Conservation (phyloP, 2,329 filamentous ascomycete species). For the Penicillium corylophilum region DNA sequence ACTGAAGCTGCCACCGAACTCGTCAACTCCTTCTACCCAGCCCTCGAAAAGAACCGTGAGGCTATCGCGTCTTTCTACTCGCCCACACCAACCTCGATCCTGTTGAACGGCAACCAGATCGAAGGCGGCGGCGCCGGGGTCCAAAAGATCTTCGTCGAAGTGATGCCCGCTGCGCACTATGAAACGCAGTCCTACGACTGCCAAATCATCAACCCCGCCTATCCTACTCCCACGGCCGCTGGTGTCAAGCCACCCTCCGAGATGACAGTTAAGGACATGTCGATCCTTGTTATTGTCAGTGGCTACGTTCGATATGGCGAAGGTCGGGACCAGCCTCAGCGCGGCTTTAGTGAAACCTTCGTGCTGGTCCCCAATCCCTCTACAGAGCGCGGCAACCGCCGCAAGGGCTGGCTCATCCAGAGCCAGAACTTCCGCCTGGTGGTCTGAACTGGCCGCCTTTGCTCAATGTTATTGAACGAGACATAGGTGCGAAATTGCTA, state of each 20-base stretch:
- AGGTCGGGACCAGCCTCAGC: slow-evolving; percentile 59
- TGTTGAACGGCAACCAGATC: slow-evolving; percentile 73
- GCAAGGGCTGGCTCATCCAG: slow-evolving; percentile 64
- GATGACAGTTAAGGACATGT: slow-evolving; percentile 58
- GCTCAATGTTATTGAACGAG: neutral
- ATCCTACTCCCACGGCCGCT: slow-evolving; percentile 54
- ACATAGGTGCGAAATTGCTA: no score
- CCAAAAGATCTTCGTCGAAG: slow-evolving; percentile 65
- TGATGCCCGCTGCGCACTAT: slow-evolving; percentile 64
- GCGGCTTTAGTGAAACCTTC: slow-evolving; percentile 76
- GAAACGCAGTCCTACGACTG: slow-evolving; percentile 75
- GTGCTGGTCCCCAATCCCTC: slow-evolving; percentile 70
- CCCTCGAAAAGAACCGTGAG: slow-evolving; percentile 61
- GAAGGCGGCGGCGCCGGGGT: slow-evolving; percentile 63
- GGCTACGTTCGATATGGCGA: slow-evolving; percentile 70
- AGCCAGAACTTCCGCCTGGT: slow-evolving; percentile 69
- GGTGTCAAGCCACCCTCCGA: slow-evolving; percentile 40
- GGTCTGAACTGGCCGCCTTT: slow-evolving; percentile 32
- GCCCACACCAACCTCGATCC: slow-evolving; percentile 62
- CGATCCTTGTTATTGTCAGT: slow-evolving; percentile 70
- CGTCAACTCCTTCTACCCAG: slow-evolving; percentile 70
- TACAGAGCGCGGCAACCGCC: slow-evolving; percentile 53
- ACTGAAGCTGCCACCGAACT: slow-evolving; percentile 67
- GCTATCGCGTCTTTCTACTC: slow-evolving; percentile 70
- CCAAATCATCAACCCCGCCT: slow-evolving; percentile 72